Conservation (phyloP, 441 rosid species). For the Brassica hybrid region DNA sequence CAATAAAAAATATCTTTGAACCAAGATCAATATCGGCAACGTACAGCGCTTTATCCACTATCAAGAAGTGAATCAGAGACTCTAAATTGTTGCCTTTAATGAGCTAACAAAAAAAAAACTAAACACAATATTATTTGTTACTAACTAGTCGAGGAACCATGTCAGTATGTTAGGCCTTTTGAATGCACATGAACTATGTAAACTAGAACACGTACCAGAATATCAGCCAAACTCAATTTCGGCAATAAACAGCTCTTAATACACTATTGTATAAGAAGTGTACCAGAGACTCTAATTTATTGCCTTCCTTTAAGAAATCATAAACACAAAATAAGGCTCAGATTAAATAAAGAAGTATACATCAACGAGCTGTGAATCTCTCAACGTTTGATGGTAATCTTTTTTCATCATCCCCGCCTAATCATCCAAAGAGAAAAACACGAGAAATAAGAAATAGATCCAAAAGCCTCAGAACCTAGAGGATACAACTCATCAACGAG, state of each 20-base stretch:
- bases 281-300: slow-evolving; percentile 46
- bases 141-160: too few species aligned
- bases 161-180: slow-evolving; percentile 16
- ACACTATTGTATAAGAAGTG: slow-evolving; percentile 25
- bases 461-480: slow-evolving; percentile 38
- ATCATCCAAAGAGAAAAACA: not conserved
- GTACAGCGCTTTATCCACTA: too few species aligned
- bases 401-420: slow-evolving; percentile 39
- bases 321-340: slow-evolving; percentile 22
- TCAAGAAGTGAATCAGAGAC: too few species aligned
- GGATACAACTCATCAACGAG: slow-evolving; percentile 29
- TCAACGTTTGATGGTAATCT: slow-evolving; percentile 49
- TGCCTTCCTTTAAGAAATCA: slow-evolving; percentile 20
- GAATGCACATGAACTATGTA: slow-evolving; percentile 40
- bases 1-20: not conserved
- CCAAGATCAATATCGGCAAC: slow-evolving; percentile 31
- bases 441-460: not conserved
- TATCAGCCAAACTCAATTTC: slow-evolving; percentile 24
- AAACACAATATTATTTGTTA: too few species aligned
- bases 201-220: slow-evolving; percentile 39
- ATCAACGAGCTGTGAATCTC: slow-evolving; percentile 45
- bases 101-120: too few species aligned
- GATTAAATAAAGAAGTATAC: slow-evolving; percentile 28
- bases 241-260: slow-evolving; percentile 43
- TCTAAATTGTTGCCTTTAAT: too few species aligned